These are phyloP conservation scores for Aspergillus hancockii DNA, from an alignment of 495 filamentous ascomycete genomes.

Conservation along the genomic window DNA sequence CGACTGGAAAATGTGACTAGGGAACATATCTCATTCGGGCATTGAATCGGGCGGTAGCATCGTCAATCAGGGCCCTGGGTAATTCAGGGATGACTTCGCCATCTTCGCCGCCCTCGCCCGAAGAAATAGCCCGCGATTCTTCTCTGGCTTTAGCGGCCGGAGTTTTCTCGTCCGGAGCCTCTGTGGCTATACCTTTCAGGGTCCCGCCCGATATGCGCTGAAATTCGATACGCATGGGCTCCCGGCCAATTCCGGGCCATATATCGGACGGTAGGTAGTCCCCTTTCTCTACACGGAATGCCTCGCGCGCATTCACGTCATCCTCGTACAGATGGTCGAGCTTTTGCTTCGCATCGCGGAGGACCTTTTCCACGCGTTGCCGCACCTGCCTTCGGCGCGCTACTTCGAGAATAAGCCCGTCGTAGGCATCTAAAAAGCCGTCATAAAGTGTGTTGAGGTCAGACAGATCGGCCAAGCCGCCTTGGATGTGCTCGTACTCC, in stretches of 20 bases:
- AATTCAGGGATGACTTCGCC: constrained; percentile 54
- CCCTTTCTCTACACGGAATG: constrained; percentile 78
- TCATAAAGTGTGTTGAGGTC: constrained; percentile 76
- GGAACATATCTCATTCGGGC: constrained; percentile 22
- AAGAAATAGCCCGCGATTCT: not conserved
- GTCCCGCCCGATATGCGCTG: constrained; percentile 40
- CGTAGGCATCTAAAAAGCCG: constrained; percentile 80
- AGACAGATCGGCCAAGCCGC: constrained; percentile 71
- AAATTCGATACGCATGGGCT: constrained; percentile 60
- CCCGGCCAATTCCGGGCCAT: constrained; percentile 72
- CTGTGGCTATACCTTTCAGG: constrained; percentile 25
- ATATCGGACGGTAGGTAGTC: constrained; percentile 87
- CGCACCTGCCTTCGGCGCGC: constrained; percentile 69
- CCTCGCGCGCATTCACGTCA: constrained; percentile 73
- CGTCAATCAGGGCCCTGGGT: constrained; percentile 55
- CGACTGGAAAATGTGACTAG: not conserved
- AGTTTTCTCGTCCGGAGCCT: constrained; percentile 4
- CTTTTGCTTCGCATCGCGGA: constrained; percentile 72
- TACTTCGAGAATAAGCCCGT: constrained; percentile 79
- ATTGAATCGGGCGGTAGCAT: constrained; percentile 46
- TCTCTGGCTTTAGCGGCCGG: constrained; percentile 11
- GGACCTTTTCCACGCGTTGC: constrained; percentile 69
- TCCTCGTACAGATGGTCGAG: constrained; percentile 73
- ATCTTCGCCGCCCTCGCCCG: constrained; percentile 25
- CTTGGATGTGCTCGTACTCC: constrained; percentile 66